Evolutionary conservation across 2,329 filamentous ascomycete species (phyloP).

Genomic region (Cladosporium cucumerinum): DNA sequence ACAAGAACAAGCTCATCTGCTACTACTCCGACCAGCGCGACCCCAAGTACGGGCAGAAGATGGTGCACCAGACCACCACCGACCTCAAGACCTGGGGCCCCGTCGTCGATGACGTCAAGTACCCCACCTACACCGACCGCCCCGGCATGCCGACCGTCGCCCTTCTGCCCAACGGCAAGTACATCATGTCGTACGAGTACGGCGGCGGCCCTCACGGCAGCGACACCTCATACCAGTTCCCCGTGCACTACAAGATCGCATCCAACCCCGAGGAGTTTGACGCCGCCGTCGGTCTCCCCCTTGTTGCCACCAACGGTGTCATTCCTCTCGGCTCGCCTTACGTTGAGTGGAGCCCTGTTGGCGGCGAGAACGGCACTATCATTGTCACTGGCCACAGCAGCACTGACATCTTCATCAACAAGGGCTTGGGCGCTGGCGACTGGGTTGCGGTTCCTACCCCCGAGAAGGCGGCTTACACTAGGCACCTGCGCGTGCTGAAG

Average conservation of each 20-base stretch:
- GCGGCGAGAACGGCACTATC: conserved; percentile 48
- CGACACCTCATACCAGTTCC: conserved; percentile 36
- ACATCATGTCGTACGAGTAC: conserved; percentile 63
- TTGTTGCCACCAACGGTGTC: conserved; percentile 44
- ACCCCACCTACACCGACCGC: conserved; percentile 59
- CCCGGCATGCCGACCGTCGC: conserved; percentile 65
- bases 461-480: conserved; percentile 7
- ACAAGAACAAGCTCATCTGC: conserved; percentile 58
- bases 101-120: conserved; percentile 60
- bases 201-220: conserved; percentile 48
- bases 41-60: conserved; percentile 63
- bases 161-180: conserved; percentile 43
- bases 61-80: conserved; percentile 61
- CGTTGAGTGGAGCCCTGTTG: conserved; percentile 49
- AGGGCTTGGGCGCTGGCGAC: conserved; percentile 3
- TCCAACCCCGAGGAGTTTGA: conserved; percentile 46
- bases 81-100: conserved; percentile 61
- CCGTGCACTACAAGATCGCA: conserved; percentile 49
- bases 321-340: conserved; percentile 48
- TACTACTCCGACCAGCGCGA: conserved; percentile 73
- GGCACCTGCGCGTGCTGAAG: conserved; percentile 9
- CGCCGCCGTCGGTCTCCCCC: conserved; percentile 36
- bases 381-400: conserved; percentile 35
- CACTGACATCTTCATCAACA: conserved; percentile 11
- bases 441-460: conserved; percentile 4